Conservation (phyloP, 2,329 filamentous ascomycete species). For the Colletotrichum lentis region DNA sequence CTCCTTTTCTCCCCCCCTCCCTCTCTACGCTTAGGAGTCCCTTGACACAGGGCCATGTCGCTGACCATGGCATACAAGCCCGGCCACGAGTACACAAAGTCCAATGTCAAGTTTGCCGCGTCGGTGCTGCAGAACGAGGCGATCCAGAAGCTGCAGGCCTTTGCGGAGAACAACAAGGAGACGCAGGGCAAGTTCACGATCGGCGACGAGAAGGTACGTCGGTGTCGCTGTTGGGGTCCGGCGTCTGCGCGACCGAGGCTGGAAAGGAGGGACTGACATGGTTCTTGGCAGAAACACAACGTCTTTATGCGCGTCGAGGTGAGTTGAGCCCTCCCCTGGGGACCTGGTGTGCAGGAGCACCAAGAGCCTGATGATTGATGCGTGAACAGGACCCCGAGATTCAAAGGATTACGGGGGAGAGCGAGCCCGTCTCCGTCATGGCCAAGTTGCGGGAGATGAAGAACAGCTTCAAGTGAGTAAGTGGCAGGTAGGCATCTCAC, state of each 20-base stretch:
- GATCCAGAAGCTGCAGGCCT: slow-evolving; percentile 78
- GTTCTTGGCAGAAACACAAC: slow-evolving; percentile 76
- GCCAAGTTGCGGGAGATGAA: slow-evolving; percentile 87
- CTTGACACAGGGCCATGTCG: neutral
- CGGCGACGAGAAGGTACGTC: slow-evolving; percentile 86
- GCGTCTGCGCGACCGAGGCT: neutral
- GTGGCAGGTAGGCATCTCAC: slow-evolving; percentile 38
- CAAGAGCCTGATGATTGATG: neutral
- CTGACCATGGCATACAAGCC: slow-evolving; percentile 62
- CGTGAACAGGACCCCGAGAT: slow-evolving; percentile 75
- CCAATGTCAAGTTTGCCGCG: slow-evolving; percentile 87
- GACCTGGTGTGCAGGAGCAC: too few relatives aligned
- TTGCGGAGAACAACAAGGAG: slow-evolving; percentile 80
- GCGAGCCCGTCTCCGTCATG: slow-evolving; percentile 85
- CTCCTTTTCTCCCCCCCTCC: fast-evolving
- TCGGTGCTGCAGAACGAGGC: slow-evolving; percentile 78
- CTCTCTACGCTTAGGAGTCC: neutral
- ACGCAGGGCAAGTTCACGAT: slow-evolving; percentile 98
- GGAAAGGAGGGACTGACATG: slow-evolving; percentile 15
- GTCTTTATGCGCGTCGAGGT: slow-evolving; percentile 92
- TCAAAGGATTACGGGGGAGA: slow-evolving; percentile 83
- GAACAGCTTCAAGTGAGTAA: slow-evolving; percentile 73
- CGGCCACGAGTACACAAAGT: slow-evolving; percentile 98
- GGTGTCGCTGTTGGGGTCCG: neutral
- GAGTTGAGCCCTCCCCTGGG: slow-evolving; percentile 47